Evolutionary conservation across 306 rosid species (phyloP).

Genomic region (Oemleria cerasiformis): DNA sequence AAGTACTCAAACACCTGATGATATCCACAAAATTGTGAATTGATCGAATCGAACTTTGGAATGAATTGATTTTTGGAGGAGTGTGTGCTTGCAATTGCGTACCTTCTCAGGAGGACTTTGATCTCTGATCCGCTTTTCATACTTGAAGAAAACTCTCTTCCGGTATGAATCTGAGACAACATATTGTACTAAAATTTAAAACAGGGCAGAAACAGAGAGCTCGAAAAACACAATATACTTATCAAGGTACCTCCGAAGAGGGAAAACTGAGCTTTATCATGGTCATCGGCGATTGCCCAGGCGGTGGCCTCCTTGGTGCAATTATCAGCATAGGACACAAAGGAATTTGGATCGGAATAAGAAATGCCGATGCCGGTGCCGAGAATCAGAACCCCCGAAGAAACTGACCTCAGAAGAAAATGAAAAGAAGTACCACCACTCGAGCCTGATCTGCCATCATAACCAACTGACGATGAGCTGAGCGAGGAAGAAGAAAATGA

Average conservation of each 20-base stretch:
- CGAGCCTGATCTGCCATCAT: conserved; percentile 19
- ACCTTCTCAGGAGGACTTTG: conserved; percentile 78
- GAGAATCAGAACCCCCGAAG: conserved; percentile 43
- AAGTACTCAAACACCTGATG: conserved; percentile 68
- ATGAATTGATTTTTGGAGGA: background rate
- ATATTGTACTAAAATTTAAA: background rate
- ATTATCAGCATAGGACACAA: conserved; percentile 39
- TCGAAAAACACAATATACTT: background rate
- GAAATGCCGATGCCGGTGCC: conserved; percentile 48
- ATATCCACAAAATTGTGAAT: background rate
- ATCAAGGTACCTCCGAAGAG: conserved; percentile 49
- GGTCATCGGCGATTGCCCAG: conserved; percentile 5
- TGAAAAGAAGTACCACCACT: conserved; percentile 22
- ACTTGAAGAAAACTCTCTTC: conserved; percentile 65
- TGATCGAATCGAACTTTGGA: background rate
- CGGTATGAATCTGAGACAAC: conserved; percentile 47
- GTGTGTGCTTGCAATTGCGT: background rate
- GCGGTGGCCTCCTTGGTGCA: conserved; percentile 20
- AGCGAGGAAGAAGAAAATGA: conserved; percentile 26
- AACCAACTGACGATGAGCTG: conserved; percentile 14
- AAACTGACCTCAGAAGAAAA: conserved; percentile 31
- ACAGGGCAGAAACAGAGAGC: background rate
- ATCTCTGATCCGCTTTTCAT: conserved; percentile 63
- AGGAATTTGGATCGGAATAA: conserved; percentile 29
- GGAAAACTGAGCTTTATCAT: conserved; percentile 26